These are phyloP conservation scores for Magnaporthiopsis poae DNA, from an alignment of 2,329 filamentous ascomycete genomes.

Conservation along the genomic window DNA sequence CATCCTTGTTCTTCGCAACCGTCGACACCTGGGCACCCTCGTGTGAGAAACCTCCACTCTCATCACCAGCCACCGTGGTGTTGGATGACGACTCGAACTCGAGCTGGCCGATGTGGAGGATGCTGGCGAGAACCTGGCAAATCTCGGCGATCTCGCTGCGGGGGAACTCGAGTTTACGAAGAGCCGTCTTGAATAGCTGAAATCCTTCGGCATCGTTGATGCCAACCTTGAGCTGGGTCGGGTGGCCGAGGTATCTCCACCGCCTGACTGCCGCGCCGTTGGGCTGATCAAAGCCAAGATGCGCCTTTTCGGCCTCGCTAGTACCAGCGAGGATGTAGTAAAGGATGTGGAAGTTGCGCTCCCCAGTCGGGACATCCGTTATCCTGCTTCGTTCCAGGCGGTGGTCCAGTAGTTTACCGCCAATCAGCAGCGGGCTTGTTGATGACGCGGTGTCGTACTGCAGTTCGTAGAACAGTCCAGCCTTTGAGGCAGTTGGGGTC, in stretches of 20 bases:
- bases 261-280: conserved; percentile 52
- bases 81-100: conserved; percentile 78
- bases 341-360: conserved; percentile 89
- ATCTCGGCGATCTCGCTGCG: conserved; percentile 91
- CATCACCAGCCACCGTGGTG: conserved; percentile 71
- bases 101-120: conserved; percentile 94
- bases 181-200: conserved; percentile 90
- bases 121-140: conserved; percentile 84
- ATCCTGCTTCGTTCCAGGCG: conserved; percentile 85
- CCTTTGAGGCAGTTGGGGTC: conserved; percentile 89
- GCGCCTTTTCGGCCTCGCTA: conserved; percentile 77
- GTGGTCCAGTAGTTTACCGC: conserved; percentile 89
- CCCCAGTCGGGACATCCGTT: conserved; percentile 82
- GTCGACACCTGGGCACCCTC: conserved; percentile 83
- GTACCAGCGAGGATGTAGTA: conserved; percentile 94
- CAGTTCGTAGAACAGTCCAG: conserved; percentile 87
- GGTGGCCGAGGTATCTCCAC: conserved; percentile 94
- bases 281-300: conserved; percentile 56
- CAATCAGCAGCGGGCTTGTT: conserved; percentile 76
- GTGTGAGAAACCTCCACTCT: conserved; percentile 92
- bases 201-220: conserved; percentile 95
- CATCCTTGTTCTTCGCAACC: conserved; percentile 86
- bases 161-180: conserved; percentile 89
- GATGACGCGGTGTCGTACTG: conserved; percentile 88
- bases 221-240: conserved; percentile 90